Evolutionary conservation across 768 basidiomycete species (phyloP).

Genomic region (Coprinellus micaceus): DNA sequence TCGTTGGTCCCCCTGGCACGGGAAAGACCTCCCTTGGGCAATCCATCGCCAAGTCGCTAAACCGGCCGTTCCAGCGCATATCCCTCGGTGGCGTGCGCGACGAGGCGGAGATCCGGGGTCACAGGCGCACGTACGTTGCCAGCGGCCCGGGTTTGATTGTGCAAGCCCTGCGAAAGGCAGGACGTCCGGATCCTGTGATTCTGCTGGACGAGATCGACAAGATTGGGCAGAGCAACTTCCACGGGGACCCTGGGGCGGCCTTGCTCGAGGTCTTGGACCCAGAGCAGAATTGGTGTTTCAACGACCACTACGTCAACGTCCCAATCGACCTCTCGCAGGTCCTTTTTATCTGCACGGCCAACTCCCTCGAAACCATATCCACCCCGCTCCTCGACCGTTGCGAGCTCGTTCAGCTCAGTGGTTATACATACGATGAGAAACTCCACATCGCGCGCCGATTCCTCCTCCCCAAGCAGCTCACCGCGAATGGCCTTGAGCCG

Average conservation of each 20-base stretch:
- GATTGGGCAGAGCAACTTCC: conserved; percentile 80
- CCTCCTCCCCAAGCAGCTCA: conserved; percentile 84
- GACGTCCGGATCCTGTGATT: conserved; percentile 75
- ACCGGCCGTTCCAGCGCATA: conserved; percentile 87
- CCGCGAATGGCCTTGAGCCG: conserved; percentile 67
- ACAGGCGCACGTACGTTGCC: conserved; percentile 83
- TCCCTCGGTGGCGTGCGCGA: conserved; percentile 90
- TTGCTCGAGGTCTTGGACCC: conserved; percentile 91
- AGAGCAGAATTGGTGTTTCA: conserved; percentile 85
- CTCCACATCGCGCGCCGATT: conserved; percentile 83
- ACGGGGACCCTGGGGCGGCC: conserved; percentile 90
- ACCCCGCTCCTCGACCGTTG: conserved; percentile 86
- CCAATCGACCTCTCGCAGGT: conserved; percentile 86
- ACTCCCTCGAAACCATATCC: conserved; percentile 84
- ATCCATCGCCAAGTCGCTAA: conserved; percentile 79
- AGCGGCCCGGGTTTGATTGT: conserved; percentile 82
- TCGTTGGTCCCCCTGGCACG: conserved; percentile 87
- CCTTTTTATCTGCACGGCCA: conserved; percentile 91
- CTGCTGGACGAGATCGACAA: conserved; percentile 94
- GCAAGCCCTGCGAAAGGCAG: conserved; percentile 82
- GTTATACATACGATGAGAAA: conserved; percentile 92
- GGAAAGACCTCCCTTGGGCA: conserved; percentile 92
- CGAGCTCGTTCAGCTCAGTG: conserved; percentile 79
- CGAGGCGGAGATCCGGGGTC: conserved; percentile 65
- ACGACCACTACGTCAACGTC: conserved; percentile 89